phyloP scores from a whole-genome alignment of 495 filamentous ascomycete genomes.

The Neurospora pannonica region DNA sequence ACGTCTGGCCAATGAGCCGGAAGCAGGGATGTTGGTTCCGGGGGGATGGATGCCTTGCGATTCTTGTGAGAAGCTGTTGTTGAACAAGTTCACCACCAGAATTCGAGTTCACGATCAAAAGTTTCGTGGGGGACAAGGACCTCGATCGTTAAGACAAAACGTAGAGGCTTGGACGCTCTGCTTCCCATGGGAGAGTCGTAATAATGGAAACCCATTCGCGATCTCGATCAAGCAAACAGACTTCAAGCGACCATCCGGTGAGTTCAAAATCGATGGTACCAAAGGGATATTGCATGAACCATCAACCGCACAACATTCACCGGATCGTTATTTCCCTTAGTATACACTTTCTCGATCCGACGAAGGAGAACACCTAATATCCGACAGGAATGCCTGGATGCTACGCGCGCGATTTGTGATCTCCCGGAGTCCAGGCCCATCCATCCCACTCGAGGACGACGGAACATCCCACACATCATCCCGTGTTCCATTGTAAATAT shows the following conservation, averaged over 20 bases:
- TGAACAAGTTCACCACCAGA: not conserved
- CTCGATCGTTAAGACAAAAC: not conserved
- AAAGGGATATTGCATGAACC: not conserved
- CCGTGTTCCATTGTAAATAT: no score
- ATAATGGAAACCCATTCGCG: not conserved
- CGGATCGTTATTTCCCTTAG: not conserved
- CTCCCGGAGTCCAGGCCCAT: not conserved
- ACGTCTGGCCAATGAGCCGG: not conserved
- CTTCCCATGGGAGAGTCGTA: not conserved
- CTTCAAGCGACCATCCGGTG: not conserved
- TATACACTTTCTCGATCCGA: not conserved
- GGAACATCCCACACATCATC: not conserved
- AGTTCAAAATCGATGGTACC: not conserved
- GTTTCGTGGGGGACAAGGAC: not conserved
- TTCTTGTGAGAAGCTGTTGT: not conserved
- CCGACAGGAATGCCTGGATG: not conserved
- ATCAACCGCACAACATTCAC: not conserved
- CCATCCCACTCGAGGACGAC: not conserved
- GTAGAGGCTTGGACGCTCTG: not conserved
- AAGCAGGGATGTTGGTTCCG: not conserved
- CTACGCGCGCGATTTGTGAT: not conserved
- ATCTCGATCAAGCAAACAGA: not conserved
- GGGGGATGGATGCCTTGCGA: not conserved
- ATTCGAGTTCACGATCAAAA: not conserved
- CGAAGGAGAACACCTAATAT: not conserved